Evolutionary conservation across 208 protist species (phyloP), one percentile per base, ranked within the genome.

Genomic region (Acanthamoeba castellanii): DNA sequence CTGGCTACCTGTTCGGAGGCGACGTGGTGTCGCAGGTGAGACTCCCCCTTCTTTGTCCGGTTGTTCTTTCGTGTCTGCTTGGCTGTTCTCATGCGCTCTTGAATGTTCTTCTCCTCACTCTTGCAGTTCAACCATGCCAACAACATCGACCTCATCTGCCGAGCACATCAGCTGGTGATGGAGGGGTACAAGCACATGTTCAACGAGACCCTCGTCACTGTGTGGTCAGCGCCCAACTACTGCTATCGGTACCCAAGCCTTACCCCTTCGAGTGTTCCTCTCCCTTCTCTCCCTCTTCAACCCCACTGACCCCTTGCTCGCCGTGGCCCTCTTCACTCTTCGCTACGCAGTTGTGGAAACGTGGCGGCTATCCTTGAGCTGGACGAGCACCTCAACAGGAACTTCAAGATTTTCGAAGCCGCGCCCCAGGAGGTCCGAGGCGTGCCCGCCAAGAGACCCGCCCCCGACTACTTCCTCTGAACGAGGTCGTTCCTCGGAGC

Each of bases 141-240:
- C 84, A 94, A 95, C 34, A 68, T 99, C 2, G 96, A 98, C 9
- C 95, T 99, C 14, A 98, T 99, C 66, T 98, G 97, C 95, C 95
- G 98, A 16, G 98, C 98, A 13, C 98, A 99, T 95, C 98, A 99
- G 96, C 97, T 99, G 5, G 98, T 99, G 32, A 96, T 98, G 95
- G 98, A 99, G 93, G 98, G 98, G 27, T 98, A 98, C 95, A 98
- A 99, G 96, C 98, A 98, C 95, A 98, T 98, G 96, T 99, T 99
- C 96, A 94, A 97, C 30, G 32, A 96, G 7, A 94, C 47, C 34
- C 95, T 99, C 6, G 98, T 98, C 20, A 99, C 98, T 5, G 98
- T 99, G 32, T 99, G 98, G 98, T 98, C 97, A 11, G 98, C 98
- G 8, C 98, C 98, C 47, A 99, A 99, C 97, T 99, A 98, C 96